Evolutionary conservation across 2,329 filamentous ascomycete species (phyloP), one percentile per base, ranked within the genome.

Genomic region (Fusarium torulosum): DNA sequence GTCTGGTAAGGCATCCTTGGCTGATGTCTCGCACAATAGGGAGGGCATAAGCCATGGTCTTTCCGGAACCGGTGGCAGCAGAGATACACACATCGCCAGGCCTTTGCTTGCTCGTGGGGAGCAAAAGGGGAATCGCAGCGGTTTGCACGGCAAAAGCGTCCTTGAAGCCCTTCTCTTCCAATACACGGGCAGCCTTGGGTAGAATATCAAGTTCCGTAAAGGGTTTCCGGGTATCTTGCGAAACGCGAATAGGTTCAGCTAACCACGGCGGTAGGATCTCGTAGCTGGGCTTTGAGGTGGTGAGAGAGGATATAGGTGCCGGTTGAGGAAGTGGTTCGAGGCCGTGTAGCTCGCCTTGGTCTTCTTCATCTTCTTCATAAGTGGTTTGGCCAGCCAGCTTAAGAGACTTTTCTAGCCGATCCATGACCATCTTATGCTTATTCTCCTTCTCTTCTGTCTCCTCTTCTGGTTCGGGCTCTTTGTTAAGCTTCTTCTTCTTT

Each of bases 61-160:
- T 99, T 57, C 96, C 96, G 1, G 96, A 98, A 10, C 96, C 96
- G 0, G 96, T 99, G 2, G 95, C 92, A 0, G 96, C 96, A 9
- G 94, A 96, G 4, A 99, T 90, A 43, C 97, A 90, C 6, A 99
- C 79, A 76, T 99, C 96, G 7, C 93, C 91, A 2, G 86, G 80
- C 35, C 88, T 85, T 35, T 86, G 81, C 56, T 85, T 82, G 41
- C 86, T 84, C 0, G 85, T 87, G 21, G 88, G 89, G 6, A 97
- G 82, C 7, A 99, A 84, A 40, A 97, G 83, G 1, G 95, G 94
- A 25, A 99, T 84, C 0, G 96, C 79, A 1, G 75, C 74, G 1
- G 80, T 80, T 41, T 82, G 79, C 7, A 86, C 77, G 0, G 79
- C 81, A 41, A 86, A 80, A 1, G 79, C 78, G 17, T 82, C 79